Evolutionary conservation across 345 rosid genomes (phyloP).

Genomic region (Odontarrhena argentea): DNA sequence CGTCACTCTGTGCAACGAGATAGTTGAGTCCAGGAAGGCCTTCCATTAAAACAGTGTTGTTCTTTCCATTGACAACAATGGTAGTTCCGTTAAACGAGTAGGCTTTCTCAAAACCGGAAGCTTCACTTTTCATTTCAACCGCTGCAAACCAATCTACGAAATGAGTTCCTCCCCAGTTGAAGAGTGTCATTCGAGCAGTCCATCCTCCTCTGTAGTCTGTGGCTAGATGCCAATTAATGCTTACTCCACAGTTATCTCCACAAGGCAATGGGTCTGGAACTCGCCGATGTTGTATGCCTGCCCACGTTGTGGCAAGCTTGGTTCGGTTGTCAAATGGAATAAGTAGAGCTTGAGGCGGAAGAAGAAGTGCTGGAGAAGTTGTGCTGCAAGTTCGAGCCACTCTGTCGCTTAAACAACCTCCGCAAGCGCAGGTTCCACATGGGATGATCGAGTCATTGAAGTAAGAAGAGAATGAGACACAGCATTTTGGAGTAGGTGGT

Average conservation of each 20-base stretch:
- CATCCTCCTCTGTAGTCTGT: conserved; percentile 83
- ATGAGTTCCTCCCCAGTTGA: conserved; percentile 80
- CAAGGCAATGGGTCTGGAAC: conserved; percentile 85
- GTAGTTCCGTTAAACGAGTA: conserved; percentile 79
- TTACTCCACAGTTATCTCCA: conserved; percentile 89
- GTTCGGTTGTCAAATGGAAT: conserved; percentile 87
- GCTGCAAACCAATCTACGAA: conserved; percentile 93
- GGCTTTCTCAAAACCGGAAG: conserved; percentile 71
- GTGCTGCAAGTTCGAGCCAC: conserved; percentile 65
- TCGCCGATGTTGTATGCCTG: conserved; percentile 53
- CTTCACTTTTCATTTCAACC: conserved; percentile 61
- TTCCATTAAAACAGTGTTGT: conserved; percentile 73
- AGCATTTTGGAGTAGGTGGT: conserved; percentile 68
- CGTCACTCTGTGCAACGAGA: conserved; percentile 70
- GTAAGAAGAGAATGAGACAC: conserved; percentile 93
- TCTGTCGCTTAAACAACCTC: conserved; percentile 58
- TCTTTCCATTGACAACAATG: conserved; percentile 45
- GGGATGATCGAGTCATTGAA: conserved; percentile 87
- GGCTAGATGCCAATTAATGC: conserved; percentile 82
- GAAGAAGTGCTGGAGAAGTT: conserved; percentile 66
- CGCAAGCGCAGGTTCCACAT: conserved; percentile 86
- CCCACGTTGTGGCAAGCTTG: conserved; percentile 65
- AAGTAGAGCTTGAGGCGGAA: conserved; percentile 82
- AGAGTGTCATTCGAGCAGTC: conserved; percentile 84
- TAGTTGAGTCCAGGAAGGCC: conserved; percentile 81